A percentile compares a stretch with the other conserved stretches of the same genome.
These are phyloP conservation scores for Suillus luteus DNA, from an alignment of 768 basidiomycete genomes.

Conservation along the genomic window DNA sequence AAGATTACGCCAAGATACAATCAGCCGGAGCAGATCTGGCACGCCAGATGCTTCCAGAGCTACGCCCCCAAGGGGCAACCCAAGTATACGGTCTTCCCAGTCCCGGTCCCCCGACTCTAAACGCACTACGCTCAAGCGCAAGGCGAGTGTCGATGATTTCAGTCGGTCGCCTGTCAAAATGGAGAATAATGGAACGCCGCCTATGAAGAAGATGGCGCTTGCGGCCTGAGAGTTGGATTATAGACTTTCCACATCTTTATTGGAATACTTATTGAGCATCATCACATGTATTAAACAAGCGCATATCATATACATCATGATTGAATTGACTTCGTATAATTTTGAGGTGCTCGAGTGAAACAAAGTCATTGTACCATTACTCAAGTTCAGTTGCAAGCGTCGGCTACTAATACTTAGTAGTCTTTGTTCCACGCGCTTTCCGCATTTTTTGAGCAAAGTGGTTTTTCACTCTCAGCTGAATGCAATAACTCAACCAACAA, in stretches of 20 bases:
- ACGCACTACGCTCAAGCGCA: constrained; percentile 69
- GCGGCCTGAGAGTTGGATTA: constrained; percentile 27
- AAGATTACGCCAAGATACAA: constrained; percentile 63
- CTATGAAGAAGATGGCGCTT: constrained; percentile 67
- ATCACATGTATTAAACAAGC: constrained; percentile 15
- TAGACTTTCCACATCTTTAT: constrained; percentile 29
- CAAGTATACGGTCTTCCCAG: constrained; percentile 37
- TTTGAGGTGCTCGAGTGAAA: too few species aligned
- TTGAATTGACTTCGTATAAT: not conserved
- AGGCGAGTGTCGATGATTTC: constrained; percentile 58
- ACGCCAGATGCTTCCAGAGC: constrained; percentile 62
- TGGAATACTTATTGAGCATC: constrained; percentile 32
- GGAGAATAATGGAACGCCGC: constrained; percentile 55
- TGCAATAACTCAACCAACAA: constrained; percentile 15
- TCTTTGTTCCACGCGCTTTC: not conserved
- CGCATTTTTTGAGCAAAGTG: not conserved
- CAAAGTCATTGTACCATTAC: too few species aligned
- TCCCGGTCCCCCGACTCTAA: constrained; percentile 58
- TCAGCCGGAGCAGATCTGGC: constrained; percentile 66
- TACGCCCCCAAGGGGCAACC: constrained; percentile 39
- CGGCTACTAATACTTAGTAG: not conserved
- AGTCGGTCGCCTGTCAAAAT: constrained; percentile 33
- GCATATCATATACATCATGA: constrained; percentile 9
- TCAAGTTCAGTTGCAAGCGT: not conserved
- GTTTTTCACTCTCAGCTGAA: not conserved